These are phyloP conservation scores for Proliferodiscus dingleyae DNA, from an alignment of 2,329 filamentous ascomycete species.

Conservation along the genomic window DNA sequence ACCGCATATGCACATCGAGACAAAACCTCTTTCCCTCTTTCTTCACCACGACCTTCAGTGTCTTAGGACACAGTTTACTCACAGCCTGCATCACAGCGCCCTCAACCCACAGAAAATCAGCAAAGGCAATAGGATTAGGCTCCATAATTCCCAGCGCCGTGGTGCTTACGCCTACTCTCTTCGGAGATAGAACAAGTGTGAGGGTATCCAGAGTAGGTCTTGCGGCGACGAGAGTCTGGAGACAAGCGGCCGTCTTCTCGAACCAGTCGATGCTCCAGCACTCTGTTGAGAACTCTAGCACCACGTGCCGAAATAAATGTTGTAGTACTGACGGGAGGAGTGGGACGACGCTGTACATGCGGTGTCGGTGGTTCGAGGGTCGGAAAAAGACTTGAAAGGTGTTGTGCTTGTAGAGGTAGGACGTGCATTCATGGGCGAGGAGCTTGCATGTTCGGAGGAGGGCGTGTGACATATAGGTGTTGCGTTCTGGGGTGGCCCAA, in stretches of 20 bases:
- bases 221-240: conserved; percentile 16
- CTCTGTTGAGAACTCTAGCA: conserved; percentile 17
- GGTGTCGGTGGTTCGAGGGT: background rate
- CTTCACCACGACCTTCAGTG: conserved; percentile 24
- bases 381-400: conserved; percentile 22
- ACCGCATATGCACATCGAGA: conserved; percentile 1
- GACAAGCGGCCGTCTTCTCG: conserved; percentile 12
- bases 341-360: background rate
- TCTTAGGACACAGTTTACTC: conserved; percentile 16
- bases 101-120: conserved; percentile 20
- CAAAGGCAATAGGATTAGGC: conserved; percentile 16
- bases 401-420: conserved; percentile 26
- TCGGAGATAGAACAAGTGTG: conserved; percentile 20
- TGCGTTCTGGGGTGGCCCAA: conserved; percentile 19
- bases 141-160: conserved; percentile 15
- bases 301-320: conserved; percentile 16
- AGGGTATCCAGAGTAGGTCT: conserved; percentile 17
- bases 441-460: conserved; percentile 23
- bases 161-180: conserved; percentile 10
- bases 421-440: conserved; percentile 17
- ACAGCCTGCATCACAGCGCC: conserved; percentile 20
- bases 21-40: conserved; percentile 6
- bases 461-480: conserved; percentile 5
- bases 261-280: conserved; percentile 19
- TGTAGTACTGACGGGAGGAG: background rate